phyloP scores from a whole-genome alignment of 257 asterid species.

The Petunia secreta region DNA sequence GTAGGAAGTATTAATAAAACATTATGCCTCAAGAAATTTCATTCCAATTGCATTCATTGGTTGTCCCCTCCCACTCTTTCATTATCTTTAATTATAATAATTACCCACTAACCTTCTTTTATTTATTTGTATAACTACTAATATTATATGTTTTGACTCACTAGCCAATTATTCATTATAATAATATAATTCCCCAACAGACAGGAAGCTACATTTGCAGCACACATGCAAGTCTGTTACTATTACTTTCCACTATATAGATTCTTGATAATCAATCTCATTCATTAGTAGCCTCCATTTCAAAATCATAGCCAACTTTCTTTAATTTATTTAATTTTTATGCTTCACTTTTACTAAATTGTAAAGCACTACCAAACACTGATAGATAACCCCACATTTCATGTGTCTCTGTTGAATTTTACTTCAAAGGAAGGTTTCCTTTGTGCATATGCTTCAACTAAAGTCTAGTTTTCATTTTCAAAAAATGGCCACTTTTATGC shows the following conservation, averaged over 20 bases:
- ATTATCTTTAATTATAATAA: slow-evolving; percentile 12
- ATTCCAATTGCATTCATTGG: slow-evolving; percentile 19
- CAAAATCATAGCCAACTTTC: neutral
- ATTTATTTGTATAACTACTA: neutral
- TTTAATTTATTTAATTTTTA: neutral
- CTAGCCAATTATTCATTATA: neutral
- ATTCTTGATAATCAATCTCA: slow-evolving; percentile 23
- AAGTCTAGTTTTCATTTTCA: slow-evolving; percentile 5
- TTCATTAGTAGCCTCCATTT: slow-evolving; percentile 26
- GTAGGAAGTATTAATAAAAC: too few relatives aligned
- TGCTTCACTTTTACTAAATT: slow-evolving; percentile 14
- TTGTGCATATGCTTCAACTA: slow-evolving; percentile 6
- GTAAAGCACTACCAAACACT: slow-evolving; percentile 19
- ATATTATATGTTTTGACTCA: slow-evolving; percentile 11
- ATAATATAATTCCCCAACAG: neutral
- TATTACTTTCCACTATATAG: neutral
- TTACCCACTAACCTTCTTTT: slow-evolving; percentile 11
- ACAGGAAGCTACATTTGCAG: slow-evolving; percentile 28
- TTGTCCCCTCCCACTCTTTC: slow-evolving; percentile 8
- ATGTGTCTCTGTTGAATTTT: neutral
- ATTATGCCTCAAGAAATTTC: neutral
- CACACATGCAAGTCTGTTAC: neutral
- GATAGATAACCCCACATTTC: slow-evolving; percentile 26
- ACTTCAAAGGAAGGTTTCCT: slow-evolving; percentile 28
- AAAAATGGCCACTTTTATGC: neutral